A percentile compares a stretch with the other conserved stretches of the same genome.
These are phyloP conservation scores for Streptanthus diversifolius DNA, from an alignment of 345 rosid species.

Conservation along the genomic window DNA sequence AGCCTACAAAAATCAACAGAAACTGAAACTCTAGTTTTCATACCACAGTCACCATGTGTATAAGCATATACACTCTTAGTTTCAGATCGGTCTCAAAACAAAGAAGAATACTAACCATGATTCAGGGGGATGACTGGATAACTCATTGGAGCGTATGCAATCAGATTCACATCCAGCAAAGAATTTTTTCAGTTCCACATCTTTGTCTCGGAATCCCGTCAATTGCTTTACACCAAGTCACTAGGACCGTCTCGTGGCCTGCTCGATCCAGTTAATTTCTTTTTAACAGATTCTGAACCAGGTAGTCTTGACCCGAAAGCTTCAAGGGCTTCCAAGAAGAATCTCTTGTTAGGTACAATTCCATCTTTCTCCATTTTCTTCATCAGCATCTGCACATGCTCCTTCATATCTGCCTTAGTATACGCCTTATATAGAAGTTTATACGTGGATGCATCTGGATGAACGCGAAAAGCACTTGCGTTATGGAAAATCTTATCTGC, in stretches of 20 bases:
- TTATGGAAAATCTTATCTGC: constrained; percentile 58
- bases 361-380: constrained; percentile 76
- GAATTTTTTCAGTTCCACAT: not conserved
- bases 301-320: constrained; percentile 45
- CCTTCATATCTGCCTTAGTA: constrained; percentile 70
- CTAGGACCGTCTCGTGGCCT: constrained; percentile 10
- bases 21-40: not conserved
- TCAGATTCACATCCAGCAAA: not conserved
- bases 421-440: constrained; percentile 83
- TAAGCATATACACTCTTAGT: not conserved
- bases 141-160: not conserved
- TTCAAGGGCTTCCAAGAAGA: constrained; percentile 82
- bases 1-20: not conserved
- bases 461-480: constrained; percentile 41
- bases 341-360: constrained; percentile 73
- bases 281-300: constrained; percentile 35
- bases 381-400: constrained; percentile 57
- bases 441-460: constrained; percentile 64
- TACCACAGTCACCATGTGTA: not conserved
- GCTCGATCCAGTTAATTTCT: constrained; percentile 20
- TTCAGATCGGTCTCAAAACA: not conserved
- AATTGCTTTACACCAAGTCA: not conserved
- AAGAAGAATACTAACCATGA: constrained; percentile 6
- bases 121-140: not conserved
- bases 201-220: not conserved